Evolutionary conservation across 495 filamentous ascomycete species (phyloP), one percentile per base, ranked within the genome.

Genomic region (Neurospora sp.): DNA sequence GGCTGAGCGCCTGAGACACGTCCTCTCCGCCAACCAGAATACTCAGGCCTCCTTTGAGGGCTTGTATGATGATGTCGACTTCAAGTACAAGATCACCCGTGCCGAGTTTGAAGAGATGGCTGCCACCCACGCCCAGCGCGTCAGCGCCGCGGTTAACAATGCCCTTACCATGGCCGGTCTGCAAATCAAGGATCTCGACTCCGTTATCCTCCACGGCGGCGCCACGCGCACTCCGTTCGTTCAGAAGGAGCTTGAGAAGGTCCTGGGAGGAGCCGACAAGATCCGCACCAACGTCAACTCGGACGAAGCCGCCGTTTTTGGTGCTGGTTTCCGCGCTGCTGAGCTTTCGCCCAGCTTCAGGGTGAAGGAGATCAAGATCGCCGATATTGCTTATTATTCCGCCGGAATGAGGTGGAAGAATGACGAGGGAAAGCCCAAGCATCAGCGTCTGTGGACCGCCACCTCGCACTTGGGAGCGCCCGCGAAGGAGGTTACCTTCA

Each of bases 251-350:
- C 89, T 99, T 37, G 96, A 98, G 83, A 89, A 88, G 69, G 79
- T 92, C 69, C 87, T 90, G 38, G 92, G 92, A 11, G 86, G 85
- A 19, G 85, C 89, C 7, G 89, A 90, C 70, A 98, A 97, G 84
- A 86, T 99, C 73, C 90, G 93, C 72, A 91, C 91, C 76, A 98
- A 94, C 77, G 96, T 99, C 76, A 99, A 99, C 82, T 91, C 94
- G 37, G 96, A 99, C 80, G 96, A 99, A 83, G 90, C 96, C 19
- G 96, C 96, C 69, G 96, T 97, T 19, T 97, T 99, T 82, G 96
- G 96, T 76, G 96, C 96, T 70, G 94, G 93, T 24, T 98, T 98
- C 86, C 93, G 93, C 79, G 96, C 92, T 38, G 96, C 96, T 69
- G 90, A 90, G 74, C 86, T 98, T 70, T 96, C 92, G 82, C 93